phyloP scores from a whole-genome alignment of 768 basidiomycete species.

The Cyclocybe cylindracea region DNA sequence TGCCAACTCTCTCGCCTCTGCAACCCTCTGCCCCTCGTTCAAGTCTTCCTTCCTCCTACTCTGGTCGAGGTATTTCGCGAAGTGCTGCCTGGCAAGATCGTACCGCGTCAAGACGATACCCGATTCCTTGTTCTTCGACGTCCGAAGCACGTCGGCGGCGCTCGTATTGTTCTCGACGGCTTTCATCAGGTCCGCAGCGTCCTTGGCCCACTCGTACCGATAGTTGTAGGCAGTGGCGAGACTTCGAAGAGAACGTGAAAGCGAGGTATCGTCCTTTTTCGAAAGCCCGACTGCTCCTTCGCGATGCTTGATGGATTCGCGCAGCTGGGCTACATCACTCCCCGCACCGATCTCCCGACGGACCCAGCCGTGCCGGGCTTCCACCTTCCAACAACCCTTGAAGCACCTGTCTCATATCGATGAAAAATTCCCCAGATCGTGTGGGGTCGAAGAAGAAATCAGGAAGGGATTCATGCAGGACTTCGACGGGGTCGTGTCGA shows the following conservation, averaged over 20 bases:
- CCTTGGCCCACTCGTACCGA: not conserved
- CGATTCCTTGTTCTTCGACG: not conserved
- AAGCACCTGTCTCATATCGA: too few species aligned
- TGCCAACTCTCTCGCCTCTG: not conserved
- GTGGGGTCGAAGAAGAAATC: too few species aligned
- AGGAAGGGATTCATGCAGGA: too few species aligned
- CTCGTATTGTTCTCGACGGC: conserved; percentile 1
- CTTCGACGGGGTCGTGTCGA: too few species aligned
- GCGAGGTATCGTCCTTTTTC: not conserved
- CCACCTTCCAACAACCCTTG: too few species aligned
- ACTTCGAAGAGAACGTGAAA: not conserved
- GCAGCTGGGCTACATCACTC: too few species aligned
- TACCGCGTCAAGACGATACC: not conserved
- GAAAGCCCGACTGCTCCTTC: too few species aligned
- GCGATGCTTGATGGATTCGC: too few species aligned
- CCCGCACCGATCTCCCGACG: too few species aligned
- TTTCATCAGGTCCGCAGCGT: not conserved
- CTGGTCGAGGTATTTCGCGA: not conserved
- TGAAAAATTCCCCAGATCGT: too few species aligned
- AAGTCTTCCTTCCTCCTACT: not conserved
- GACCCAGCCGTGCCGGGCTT: too few species aligned
- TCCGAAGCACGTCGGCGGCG: not conserved
- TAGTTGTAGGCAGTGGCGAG: conserved; percentile 5
- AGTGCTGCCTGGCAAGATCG: conserved; percentile 5
- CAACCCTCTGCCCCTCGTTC: not conserved